phyloP scores from a whole-genome alignment of 441 rosid species.

The Rhodomyrtus psidioides region DNA sequence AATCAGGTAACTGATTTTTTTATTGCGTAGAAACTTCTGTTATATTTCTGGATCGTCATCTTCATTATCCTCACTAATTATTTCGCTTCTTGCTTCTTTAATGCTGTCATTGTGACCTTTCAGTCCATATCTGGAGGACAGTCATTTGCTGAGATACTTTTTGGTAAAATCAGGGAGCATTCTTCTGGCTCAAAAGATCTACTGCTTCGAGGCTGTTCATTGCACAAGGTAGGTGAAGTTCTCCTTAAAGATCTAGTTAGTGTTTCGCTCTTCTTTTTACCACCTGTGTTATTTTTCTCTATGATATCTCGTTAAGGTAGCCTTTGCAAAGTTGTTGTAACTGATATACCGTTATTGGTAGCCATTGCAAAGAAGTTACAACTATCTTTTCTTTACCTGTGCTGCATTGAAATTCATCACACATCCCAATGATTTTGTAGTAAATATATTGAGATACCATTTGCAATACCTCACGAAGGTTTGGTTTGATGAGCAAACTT shows the following conservation, averaged over 20 bases:
- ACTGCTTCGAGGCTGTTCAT: slow-evolving; percentile 58
- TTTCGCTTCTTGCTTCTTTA: background rate
- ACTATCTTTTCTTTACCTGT: background rate
- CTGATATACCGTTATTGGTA: background rate
- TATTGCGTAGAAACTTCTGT: background rate
- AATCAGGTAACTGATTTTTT: slow-evolving; percentile 49
- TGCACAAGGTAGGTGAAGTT: slow-evolving; percentile 50
- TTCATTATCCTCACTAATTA: background rate
- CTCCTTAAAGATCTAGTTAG: background rate
- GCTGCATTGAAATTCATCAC: background rate
- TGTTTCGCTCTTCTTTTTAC: slow-evolving; percentile 1
- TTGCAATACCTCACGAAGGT: background rate
- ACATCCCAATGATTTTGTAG: background rate
- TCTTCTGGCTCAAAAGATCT: slow-evolving; percentile 38
- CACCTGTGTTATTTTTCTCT: background rate
- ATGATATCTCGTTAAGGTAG: background rate
- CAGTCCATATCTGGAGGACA: slow-evolving; percentile 93
- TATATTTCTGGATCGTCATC: background rate
- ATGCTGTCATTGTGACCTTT: slow-evolving; percentile 8
- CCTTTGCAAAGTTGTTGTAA: background rate
- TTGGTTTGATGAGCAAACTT: background rate
- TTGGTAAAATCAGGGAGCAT: slow-evolving; percentile 45
- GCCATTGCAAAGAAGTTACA: background rate
- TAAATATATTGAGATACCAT: background rate
- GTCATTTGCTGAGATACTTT: slow-evolving; percentile 83